phyloP scores from a whole-genome alignment of 2,329 filamentous ascomycete species.

The Aspergillus japonicus region DNA sequence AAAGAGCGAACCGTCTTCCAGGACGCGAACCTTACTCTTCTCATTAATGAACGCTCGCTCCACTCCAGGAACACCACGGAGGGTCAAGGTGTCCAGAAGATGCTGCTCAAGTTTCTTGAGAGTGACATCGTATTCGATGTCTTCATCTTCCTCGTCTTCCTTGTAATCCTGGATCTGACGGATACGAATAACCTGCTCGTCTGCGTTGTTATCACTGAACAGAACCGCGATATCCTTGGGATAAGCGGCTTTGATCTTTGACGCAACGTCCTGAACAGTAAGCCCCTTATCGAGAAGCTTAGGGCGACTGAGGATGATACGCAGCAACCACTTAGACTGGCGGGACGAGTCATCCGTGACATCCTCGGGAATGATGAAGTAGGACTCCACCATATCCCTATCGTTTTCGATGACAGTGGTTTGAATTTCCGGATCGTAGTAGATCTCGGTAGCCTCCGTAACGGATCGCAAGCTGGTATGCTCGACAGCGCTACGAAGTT shows the following conservation, averaged over 20 bases:
- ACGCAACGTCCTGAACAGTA: slow-evolving; percentile 85
- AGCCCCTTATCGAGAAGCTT: slow-evolving; percentile 91
- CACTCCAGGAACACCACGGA: slow-evolving; percentile 86
- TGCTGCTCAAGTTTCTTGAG: slow-evolving; percentile 89
- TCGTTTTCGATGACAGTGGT: slow-evolving; percentile 84
- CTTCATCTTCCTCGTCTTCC: slow-evolving; percentile 70
- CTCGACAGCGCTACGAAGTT: slow-evolving; percentile 83
- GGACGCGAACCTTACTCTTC: slow-evolving; percentile 66
- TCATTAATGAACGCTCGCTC: slow-evolving; percentile 91
- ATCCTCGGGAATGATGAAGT: slow-evolving; percentile 91
- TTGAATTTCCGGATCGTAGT: slow-evolving; percentile 91
- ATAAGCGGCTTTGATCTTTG: slow-evolving; percentile 86
- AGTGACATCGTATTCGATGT: slow-evolving; percentile 84
- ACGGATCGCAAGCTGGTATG: slow-evolving; percentile 92
- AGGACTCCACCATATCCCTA: slow-evolving; percentile 91
- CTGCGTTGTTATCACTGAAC: slow-evolving; percentile 97
- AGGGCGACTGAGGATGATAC: slow-evolving; percentile 87
- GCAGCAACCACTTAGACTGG: slow-evolving; percentile 93
- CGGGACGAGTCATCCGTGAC: slow-evolving; percentile 60
- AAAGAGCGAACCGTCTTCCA: slow-evolving; percentile 69
- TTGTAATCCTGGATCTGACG: slow-evolving; percentile 71
- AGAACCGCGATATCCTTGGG: slow-evolving; percentile 83
- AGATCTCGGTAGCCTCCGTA: slow-evolving; percentile 89
- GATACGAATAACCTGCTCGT: slow-evolving; percentile 90
- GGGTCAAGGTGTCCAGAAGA: slow-evolving; percentile 83